phyloP scores from a whole-genome alignment of 805 yeast genomes.

The Naumovozyma dairenensis region DNA sequence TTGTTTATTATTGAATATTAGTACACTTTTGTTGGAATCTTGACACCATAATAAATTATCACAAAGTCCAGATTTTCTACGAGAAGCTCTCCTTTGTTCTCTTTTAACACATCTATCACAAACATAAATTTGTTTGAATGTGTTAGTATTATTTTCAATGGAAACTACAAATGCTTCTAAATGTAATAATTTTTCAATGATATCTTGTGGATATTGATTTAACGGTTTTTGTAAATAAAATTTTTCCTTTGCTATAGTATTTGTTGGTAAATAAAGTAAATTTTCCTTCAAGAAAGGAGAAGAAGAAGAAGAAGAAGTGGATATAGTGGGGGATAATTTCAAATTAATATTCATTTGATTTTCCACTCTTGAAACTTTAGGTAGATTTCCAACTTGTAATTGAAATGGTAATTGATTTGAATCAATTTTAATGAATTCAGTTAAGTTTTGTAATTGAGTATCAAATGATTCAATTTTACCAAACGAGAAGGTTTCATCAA shows the following conservation, averaged over 20 bases:
- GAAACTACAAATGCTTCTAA: slow-evolving; percentile 72
- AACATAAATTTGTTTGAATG: slow-evolving; percentile 47
- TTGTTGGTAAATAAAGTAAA: slow-evolving; percentile 75
- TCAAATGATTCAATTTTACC: slow-evolving; percentile 18
- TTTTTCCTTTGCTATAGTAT: slow-evolving; percentile 78
- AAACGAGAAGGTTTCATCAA: slow-evolving; percentile 6
- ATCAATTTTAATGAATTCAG: slow-evolving; percentile 21
- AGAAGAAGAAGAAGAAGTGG: too few species aligned
- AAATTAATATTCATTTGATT: slow-evolving; percentile 75
- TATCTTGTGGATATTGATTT: slow-evolving; percentile 32
- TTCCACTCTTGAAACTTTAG: slow-evolving; percentile 80
- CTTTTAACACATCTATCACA: slow-evolving; percentile 83
- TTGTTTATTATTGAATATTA: slow-evolving; percentile 86
- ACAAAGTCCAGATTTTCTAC: slow-evolving; percentile 69
- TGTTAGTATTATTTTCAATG: slow-evolving; percentile 34
- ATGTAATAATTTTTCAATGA: slow-evolving; percentile 44
- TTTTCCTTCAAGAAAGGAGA: slow-evolving; percentile 44
- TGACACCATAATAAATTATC: slow-evolving; percentile 73
- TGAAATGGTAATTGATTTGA: slow-evolving; percentile 32
- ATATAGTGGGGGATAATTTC: slow-evolving; percentile 35
- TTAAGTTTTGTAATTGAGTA: slow-evolving; percentile 17
- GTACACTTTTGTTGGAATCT: slow-evolving; percentile 62
- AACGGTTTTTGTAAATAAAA: slow-evolving; percentile 47
- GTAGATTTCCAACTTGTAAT: slow-evolving; percentile 50
- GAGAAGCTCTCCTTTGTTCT: slow-evolving; percentile 84